phyloP scores from a whole-genome alignment of 371 early-diverging fungal species.

The Amoeboaphelidium protococcarum region DNA sequence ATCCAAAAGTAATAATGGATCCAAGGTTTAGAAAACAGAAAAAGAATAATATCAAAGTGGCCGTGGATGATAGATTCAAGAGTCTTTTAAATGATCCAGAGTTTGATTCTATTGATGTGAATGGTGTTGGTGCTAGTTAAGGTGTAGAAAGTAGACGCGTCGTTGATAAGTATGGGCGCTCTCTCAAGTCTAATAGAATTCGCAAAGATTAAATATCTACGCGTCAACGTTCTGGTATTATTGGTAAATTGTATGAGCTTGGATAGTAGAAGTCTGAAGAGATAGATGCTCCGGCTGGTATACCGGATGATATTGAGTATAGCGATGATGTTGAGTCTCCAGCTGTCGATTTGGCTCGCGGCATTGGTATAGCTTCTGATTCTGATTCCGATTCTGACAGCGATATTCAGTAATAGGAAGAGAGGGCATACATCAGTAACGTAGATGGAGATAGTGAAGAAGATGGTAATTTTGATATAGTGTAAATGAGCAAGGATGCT shows the following conservation, averaged over 20 bases:
- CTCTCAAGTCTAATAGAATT: neutral
- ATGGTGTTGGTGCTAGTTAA: too few species aligned
- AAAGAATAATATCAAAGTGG: slow-evolving; percentile 50
- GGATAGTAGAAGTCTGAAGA: too few species aligned
- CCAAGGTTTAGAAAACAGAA: slow-evolving; percentile 36
- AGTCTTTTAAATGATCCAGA: neutral
- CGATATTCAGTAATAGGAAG: too few species aligned
- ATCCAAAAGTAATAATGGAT: neutral
- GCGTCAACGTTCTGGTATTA: too few species aligned
- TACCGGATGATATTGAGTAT: neutral
- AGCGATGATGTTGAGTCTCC: slow-evolving; percentile 3
- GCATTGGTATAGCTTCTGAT: too few species aligned
- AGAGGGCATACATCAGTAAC: neutral
- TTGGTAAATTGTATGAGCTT: too few species aligned
- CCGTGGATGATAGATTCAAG: slow-evolving; percentile 67
- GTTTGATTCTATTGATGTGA: too few species aligned
- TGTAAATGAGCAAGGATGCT: too few species aligned
- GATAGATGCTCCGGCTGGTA: too few species aligned
- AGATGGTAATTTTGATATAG: neutral
- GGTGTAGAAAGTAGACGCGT: slow-evolving; percentile 17
- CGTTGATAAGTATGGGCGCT: slow-evolving; percentile 72
- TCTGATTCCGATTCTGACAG: too few species aligned
- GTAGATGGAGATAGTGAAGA: neutral
- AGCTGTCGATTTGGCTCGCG: slow-evolving; percentile 13
- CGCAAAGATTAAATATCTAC: too few species aligned